Conservation (phyloP, 2,329 filamentous ascomycete genomes). For the Sarocladium strictum region DNA sequence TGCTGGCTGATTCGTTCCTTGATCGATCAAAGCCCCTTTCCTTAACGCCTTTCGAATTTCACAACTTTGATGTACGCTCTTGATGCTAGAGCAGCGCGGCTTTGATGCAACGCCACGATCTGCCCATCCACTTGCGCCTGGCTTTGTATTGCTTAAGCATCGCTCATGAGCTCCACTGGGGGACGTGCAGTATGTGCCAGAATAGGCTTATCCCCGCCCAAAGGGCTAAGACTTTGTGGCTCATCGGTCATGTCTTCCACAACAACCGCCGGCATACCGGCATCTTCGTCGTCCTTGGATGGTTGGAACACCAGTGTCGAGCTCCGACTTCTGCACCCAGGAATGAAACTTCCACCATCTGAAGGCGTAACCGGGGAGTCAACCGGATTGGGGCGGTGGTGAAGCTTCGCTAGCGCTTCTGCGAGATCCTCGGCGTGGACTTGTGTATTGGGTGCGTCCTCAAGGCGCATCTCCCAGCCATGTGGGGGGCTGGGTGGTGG, state of each 20-base stretch:
- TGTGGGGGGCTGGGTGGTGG: conserved; percentile 63
- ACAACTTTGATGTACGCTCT: neutral
- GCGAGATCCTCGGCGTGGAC: conserved; percentile 65
- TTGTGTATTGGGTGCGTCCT: conserved; percentile 64
- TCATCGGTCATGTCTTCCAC: conserved; percentile 63
- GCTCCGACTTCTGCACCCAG: conserved; percentile 46
- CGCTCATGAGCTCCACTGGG: conserved; percentile 58
- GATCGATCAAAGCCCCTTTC: neutral
- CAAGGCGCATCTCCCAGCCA: conserved; percentile 62
- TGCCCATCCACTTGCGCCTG: neutral
- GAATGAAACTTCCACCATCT: conserved; percentile 23
- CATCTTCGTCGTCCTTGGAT: conserved; percentile 45
- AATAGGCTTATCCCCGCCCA: conserved; percentile 40
- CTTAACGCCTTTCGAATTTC: neutral
- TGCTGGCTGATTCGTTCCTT: conserved; percentile 1
- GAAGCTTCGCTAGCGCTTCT: conserved; percentile 57
- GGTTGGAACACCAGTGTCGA: conserved; percentile 63
- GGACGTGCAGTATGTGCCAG: conserved; percentile 56
- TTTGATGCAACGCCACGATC: too few relatives aligned
- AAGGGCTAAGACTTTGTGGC: conserved; percentile 37
- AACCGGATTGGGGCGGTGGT: conserved; percentile 33
- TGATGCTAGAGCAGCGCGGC: neutral
- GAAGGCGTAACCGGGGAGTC: conserved; percentile 22
- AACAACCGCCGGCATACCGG: conserved; percentile 56
- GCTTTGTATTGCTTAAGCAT: conserved; percentile 19